Base-by-base conservation (phyloP, 2,329 filamentous ascomycete genomes). In the Dactylellina leptospora region DNA sequence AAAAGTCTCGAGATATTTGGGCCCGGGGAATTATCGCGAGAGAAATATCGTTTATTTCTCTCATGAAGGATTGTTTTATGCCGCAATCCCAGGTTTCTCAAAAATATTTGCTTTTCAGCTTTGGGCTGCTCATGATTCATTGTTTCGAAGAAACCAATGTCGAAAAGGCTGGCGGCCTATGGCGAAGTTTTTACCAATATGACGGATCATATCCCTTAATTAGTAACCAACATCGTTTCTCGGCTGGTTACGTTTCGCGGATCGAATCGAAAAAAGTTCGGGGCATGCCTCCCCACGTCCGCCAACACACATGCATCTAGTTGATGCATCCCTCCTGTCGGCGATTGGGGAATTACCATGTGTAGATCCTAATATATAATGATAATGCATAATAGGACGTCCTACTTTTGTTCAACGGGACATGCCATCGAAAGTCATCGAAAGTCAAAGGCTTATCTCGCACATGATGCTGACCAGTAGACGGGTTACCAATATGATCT, bases 291-390 rank as follows among this genome's bases (percentile, higher is more conserved):
- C 59, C 68, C 68, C 68, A 72, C 68, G 68, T 44, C 68, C 59
- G 68, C 68, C 68, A 72, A 64, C 68, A 53, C 68, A 64, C 53
- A 62, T 71, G 40, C 50, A 61, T 62, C 25, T 60, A 27, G 11
- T 44, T 55, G 68, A 53, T 59, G 59, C 68, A 64, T 36, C 28
- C 30, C 16, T 62, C 45, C 59, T 33, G 53, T 72, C 68, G 68
- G 53, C 68, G 68, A 72, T 64, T 72, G 45, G 53, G 51, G 59
- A 28, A 60, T 64, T 64, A 64, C 59, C 68, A 72, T 72, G 68
- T 64, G 68, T 72, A 60, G 68, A 72, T 72, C 68, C 48, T 40
- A 64, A 60, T 63, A 51, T 64, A 58, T 58, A 64, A 64, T 72
- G 59, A 62, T 33, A 62, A 59, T 58, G 61, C 33, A 66, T 44